These are phyloP conservation scores for Colletotrichum theobromicola DNA, from an alignment of 2,329 filamentous ascomycete species.

Conservation along the genomic window DNA sequence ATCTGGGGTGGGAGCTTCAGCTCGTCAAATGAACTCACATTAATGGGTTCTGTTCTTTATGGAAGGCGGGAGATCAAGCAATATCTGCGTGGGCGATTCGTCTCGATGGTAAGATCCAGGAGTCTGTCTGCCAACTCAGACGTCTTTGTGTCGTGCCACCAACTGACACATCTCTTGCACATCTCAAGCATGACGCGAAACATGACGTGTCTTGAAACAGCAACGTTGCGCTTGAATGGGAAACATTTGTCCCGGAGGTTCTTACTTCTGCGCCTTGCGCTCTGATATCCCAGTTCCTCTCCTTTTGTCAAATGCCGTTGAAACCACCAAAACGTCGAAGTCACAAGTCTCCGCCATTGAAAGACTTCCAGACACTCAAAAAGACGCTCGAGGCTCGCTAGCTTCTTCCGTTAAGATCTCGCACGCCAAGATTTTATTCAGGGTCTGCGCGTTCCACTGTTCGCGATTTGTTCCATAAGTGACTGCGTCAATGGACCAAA, in stretches of 20 bases:
- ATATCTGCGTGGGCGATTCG: background rate
- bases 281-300: no score
- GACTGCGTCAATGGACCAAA: background rate
- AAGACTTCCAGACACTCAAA: background rate
- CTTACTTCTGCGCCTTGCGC: no score
- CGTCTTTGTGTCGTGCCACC: background rate
- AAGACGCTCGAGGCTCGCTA: background rate
- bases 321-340: background rate
- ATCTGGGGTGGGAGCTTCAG: background rate
- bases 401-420: background rate
- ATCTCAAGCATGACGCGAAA: no score
- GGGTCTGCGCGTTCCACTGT: background rate
- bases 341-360: background rate
- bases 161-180: background rate
- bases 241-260: no score
- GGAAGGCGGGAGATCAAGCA: background rate
- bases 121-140: background rate
- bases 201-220: background rate
- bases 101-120: background rate
- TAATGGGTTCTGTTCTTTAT: background rate
- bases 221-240: background rate
- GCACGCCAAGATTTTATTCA: background rate
- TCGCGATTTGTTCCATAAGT: background rate
- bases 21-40: no score
- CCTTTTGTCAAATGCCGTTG: no score